Conservation (phyloP, 768 basidiomycete species). For the Lentinula guzmanii region DNA sequence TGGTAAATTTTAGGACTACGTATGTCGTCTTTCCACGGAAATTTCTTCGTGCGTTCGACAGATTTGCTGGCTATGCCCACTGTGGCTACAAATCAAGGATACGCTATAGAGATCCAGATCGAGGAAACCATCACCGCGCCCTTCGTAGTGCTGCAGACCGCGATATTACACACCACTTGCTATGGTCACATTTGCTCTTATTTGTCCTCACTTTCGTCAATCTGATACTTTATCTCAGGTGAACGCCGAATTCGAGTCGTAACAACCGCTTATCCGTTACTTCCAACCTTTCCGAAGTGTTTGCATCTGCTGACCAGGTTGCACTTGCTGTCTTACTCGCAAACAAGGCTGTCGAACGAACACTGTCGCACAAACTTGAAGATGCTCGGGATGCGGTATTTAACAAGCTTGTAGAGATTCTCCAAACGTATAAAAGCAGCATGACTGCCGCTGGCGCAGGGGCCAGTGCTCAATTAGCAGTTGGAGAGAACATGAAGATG, state of each 20-base stretch:
- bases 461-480: constrained; percentile 88
- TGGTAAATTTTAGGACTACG: constrained; percentile 56
- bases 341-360: constrained; percentile 90
- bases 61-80: constrained; percentile 94
- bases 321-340: constrained; percentile 80
- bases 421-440: constrained; percentile 87
- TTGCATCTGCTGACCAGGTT: constrained; percentile 85
- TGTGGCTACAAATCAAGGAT: constrained; percentile 94
- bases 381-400: constrained; percentile 82
- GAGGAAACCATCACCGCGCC: constrained; percentile 90
- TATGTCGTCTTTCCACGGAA: constrained; percentile 97
- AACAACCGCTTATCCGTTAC: constrained; percentile 83
- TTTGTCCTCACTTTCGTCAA: not conserved
- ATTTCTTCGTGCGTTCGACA: constrained; percentile 97
- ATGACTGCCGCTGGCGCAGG: constrained; percentile 94
- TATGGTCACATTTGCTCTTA: constrained; percentile 46
- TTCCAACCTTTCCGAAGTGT: constrained; percentile 81
- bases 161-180: constrained; percentile 90
- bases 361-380: constrained; percentile 80
- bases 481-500: constrained; percentile 93
- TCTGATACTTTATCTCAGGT: constrained; percentile 24
- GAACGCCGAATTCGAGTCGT: constrained; percentile 90
- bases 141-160: constrained; percentile 92
- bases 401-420: constrained; percentile 79
- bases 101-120: constrained; percentile 92